Evolutionary conservation across 768 basidiomycete species (phyloP), one percentile per base, ranked within the genome.

Genomic region (Ephemerocybe angulata): DNA sequence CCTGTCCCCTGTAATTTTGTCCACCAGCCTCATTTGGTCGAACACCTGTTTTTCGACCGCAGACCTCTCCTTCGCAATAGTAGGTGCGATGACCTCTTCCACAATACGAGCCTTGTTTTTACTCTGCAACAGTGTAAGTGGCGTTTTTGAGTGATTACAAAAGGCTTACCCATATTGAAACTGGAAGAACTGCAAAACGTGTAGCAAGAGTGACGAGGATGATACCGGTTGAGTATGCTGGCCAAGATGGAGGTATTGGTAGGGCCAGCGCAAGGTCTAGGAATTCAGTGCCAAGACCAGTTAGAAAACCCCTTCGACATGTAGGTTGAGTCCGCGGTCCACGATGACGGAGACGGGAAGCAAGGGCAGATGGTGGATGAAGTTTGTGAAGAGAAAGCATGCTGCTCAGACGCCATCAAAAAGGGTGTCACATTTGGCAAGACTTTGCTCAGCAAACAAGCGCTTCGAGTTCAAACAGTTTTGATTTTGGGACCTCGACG

Each of bases 251-350:
- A 22, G 90, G 88, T 59, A 82, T 73, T 1, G 90, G 90, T n/a
- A 91, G 72, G 3, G 87, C 88, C 33, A 82, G 64, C 22, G 90
- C 86, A 47, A 91, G 71, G 75, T 92, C 90, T 13, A 91, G 75
- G 63, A 91, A 90, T 10, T 82, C 84, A 63, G 90, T 76, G 31
- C 79, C 66, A 40, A 63, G 65, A 53, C 76, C 77, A 30, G 80
- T 65, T 42, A 75, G 71, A 48, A 62, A 69, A n/a, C 70, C 64
- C 56, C 69, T 62, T 40, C 55, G 60, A 28, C 58, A 19, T 24
- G 35, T 37, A 49, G 55, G 28, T 42, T 46, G 31, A 54, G 58
- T 25, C 30, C 57, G 58, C 40, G 54, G 46, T 46, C 38, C 52
- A 40, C 63, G 52, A 22, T 40, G 56, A 19, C 54, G 55, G 51